phyloP scores from a whole-genome alignment of 352 stramenopile genomes.

The Phytopythium boreale region DNA sequence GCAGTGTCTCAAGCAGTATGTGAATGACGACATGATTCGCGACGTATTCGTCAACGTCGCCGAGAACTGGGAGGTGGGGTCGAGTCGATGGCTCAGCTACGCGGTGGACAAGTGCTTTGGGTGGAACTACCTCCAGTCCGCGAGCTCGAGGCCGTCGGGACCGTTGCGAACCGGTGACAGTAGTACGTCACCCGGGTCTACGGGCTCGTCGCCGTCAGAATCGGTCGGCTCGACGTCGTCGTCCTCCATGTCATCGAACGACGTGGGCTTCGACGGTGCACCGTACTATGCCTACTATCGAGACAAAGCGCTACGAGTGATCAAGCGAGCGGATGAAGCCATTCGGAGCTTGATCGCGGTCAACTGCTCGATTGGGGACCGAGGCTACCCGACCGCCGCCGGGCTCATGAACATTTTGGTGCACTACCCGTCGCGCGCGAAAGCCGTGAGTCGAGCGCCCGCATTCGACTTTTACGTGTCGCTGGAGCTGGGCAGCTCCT shows the following conservation, averaged over 20 bases:
- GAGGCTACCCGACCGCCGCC: conserved; percentile 16
- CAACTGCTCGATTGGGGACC: conserved; percentile 22
- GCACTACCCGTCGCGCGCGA: conserved; percentile 13
- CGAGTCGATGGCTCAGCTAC: background rate
- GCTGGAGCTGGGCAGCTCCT: conserved; percentile 16
- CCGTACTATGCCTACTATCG: background rate
- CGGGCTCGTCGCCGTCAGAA: background rate
- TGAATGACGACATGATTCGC: conserved; percentile 23
- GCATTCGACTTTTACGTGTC: conserved; percentile 25
- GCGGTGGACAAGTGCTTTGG: conserved; percentile 3
- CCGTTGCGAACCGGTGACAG: too few relatives aligned
- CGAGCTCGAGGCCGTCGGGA: background rate
- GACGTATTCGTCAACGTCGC: conserved; percentile 10
- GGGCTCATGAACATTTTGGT: conserved; percentile 29
- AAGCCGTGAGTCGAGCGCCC: conserved; percentile 15
- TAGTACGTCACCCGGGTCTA: background rate
- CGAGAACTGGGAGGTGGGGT: background rate
- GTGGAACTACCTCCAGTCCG: background rate
- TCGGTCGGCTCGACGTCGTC: background rate
- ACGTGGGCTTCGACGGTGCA: background rate
- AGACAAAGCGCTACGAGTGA: conserved; percentile 7
- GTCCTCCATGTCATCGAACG: background rate
- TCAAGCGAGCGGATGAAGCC: conserved; percentile 14
- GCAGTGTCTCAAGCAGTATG: conserved; percentile 19
- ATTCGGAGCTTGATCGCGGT: conserved; percentile 24